Evolutionary conservation across 1,284 basidiomycete genomes (phyloP).

Genomic region (Apiotrichum akiyoshidainum): DNA sequence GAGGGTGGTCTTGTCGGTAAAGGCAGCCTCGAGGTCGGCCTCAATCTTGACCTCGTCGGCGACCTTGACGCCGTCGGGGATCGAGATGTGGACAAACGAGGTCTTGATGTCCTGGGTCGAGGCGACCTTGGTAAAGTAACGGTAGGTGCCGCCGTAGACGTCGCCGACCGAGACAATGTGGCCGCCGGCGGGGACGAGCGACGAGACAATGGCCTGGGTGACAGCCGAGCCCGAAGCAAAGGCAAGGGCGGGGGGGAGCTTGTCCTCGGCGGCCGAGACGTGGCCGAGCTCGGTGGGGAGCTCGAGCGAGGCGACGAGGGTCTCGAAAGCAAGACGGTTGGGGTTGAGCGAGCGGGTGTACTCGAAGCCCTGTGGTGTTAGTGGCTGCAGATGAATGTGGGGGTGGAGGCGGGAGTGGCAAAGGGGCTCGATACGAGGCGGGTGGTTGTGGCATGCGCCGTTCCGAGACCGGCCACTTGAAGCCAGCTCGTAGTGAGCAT

Average conservation of each 20-base stretch:
- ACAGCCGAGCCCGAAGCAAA: slow-evolving; percentile 84
- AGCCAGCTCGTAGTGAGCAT: too few relatives aligned
- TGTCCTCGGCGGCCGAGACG: slow-evolving; percentile 11
- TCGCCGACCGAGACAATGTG: slow-evolving; percentile 87
- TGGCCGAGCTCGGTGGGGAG: slow-evolving; percentile 23
- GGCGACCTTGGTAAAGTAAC: slow-evolving; percentile 71
- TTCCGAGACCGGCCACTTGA: too few relatives aligned
- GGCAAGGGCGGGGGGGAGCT: slow-evolving; percentile 56
- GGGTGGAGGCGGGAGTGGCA: neutral
- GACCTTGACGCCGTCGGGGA: slow-evolving; percentile 13
- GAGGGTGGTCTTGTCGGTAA: slow-evolving; percentile 56
- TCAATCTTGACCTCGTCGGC: slow-evolving; percentile 8
- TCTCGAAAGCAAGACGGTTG: slow-evolving; percentile 75
- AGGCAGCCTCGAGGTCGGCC: slow-evolving; percentile 9
- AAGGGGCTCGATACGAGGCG: too few relatives aligned
- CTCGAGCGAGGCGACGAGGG: slow-evolving; percentile 67
- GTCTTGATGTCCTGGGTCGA: slow-evolving; percentile 70
- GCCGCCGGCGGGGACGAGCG: slow-evolving; percentile 52
- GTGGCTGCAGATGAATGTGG: neutral
- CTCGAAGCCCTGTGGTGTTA: slow-evolving; percentile 65
- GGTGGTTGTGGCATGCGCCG: too few relatives aligned
- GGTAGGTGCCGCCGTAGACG: slow-evolving; percentile 88
- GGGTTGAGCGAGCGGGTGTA: slow-evolving; percentile 90
- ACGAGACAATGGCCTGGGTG: slow-evolving; percentile 68
- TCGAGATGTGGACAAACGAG: slow-evolving; percentile 73